Percentiles rank a stretch among this genome's conserved stretches.
Conservation (phyloP, 176 grass and related monocot genomes). For the Triticum monococcum region DNA sequence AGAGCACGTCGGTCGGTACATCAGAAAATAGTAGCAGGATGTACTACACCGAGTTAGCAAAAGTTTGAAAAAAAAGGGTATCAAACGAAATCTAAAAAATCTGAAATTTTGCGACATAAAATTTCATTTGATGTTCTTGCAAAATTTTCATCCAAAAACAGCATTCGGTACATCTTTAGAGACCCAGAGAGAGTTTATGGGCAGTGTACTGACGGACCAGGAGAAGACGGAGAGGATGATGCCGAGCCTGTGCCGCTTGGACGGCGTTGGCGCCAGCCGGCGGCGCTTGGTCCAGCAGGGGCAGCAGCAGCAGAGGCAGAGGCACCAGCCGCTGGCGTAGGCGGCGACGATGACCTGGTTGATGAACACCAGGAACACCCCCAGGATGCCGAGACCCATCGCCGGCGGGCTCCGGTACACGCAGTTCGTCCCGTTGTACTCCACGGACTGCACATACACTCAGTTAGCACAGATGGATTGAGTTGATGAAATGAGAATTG, state of each 20-base stretch:
- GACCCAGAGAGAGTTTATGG: not conserved
- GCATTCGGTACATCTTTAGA: not conserved
- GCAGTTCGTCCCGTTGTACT: not conserved
- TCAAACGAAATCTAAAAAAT: no score
- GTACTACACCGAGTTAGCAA: no score
- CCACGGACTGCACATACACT: not conserved
- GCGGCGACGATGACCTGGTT: conserved; percentile 5
- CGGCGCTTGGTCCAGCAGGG: conserved; percentile 15
- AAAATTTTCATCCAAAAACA: no score
- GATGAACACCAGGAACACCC: not conserved
- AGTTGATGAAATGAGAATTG: not conserved
- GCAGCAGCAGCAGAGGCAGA: not conserved
- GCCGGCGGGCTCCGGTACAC: not conserved
- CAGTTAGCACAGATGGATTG: not conserved
- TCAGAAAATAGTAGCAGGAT: no score
- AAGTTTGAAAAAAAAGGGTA: no score
- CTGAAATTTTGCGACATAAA: no score
- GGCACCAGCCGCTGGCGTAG: not conserved
- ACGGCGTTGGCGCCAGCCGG: not conserved
- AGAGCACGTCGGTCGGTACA: not conserved
- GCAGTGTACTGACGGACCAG: not conserved
- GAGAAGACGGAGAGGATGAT: not conserved
- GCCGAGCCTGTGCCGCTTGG: not conserved
- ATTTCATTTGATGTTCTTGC: no score
- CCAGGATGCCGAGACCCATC: not conserved